Conservation (phyloP, 2,329 filamentous ascomycete species). For the Xylaria sp. region DNA sequence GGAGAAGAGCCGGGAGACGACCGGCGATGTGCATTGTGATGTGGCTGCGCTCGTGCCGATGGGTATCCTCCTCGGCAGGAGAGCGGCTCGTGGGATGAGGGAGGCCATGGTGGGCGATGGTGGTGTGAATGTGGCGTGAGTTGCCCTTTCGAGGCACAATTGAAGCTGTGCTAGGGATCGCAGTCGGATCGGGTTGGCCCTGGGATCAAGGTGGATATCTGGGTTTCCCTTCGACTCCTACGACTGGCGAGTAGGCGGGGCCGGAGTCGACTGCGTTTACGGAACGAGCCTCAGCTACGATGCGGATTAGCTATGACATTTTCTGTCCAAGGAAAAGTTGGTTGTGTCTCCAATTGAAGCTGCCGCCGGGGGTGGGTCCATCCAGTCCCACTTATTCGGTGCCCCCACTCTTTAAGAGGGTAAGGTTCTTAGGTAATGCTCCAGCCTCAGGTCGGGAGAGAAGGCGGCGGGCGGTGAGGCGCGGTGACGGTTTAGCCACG, state of each 20-base stretch:
- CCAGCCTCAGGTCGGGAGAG: background rate
- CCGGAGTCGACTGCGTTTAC: background rate
- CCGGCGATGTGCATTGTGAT: conserved; percentile 26
- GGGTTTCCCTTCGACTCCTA: background rate
- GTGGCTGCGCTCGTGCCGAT: conserved; percentile 5
- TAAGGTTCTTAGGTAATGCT: too few relatives aligned
- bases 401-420: background rate
- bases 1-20: conserved; percentile 39
- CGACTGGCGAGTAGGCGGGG: background rate
- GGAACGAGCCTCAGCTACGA: background rate
- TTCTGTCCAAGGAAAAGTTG: conserved; percentile 11
- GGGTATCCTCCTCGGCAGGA: conserved; percentile 12
- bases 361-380: conserved; percentile 1
- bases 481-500: background rate
- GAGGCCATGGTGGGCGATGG: conserved; percentile 17
- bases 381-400: conserved; percentile 1
- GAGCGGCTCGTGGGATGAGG: conserved; percentile 13
- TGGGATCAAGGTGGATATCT: background rate
- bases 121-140: background rate
- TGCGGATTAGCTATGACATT: background rate
- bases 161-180: background rate
- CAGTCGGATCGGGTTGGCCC: background rate
- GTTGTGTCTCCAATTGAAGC: conserved; percentile 8
- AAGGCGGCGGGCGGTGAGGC: conserved; percentile 21
- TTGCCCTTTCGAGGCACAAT: conserved; percentile 5